phyloP scores from a whole-genome alignment of 495 filamentous ascomycete species.

The Cudoniella acicularis region DNA sequence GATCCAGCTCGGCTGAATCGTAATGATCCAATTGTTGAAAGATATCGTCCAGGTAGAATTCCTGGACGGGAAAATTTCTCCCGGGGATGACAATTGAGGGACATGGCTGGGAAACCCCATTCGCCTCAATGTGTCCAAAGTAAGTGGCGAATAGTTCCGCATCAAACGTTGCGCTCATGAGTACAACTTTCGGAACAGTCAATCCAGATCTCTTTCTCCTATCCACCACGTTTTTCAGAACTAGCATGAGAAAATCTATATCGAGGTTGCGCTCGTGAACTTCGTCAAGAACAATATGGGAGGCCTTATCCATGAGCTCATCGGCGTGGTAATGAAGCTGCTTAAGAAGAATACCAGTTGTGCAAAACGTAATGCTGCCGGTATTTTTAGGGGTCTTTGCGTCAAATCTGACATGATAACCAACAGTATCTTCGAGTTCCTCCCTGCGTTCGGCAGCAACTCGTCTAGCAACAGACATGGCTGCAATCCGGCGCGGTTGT shows the following conservation, averaged over 20 bases:
- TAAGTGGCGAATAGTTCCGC: conserved; percentile 70
- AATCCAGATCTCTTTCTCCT: conserved; percentile 53
- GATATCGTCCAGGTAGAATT: conserved; percentile 50
- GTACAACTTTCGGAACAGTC: conserved; percentile 71
- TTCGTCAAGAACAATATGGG: conserved; percentile 87
- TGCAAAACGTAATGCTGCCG: conserved; percentile 81
- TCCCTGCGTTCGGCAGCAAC: conserved; percentile 88
- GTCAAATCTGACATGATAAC: conserved; percentile 90
- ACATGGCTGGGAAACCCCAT: conserved; percentile 28
- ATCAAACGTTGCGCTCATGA: conserved; percentile 97
- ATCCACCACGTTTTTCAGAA: conserved; percentile 67
- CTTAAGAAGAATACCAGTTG: conserved; percentile 93
- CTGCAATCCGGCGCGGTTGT: conserved; percentile 86
- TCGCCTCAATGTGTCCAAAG: conserved; percentile 43
- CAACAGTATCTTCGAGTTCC: conserved; percentile 73
- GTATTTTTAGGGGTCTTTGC: conserved; percentile 60
- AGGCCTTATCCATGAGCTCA: conserved; percentile 75
- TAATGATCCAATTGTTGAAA: conserved; percentile 33
- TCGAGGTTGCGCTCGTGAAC: conserved; percentile 92
- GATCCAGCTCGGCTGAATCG: conserved; percentile 13
- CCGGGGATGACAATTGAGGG: conserved; percentile 53
- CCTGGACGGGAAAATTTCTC: conserved; percentile 50
- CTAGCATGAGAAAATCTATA: conserved; percentile 81
- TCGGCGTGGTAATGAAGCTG: conserved; percentile 82
- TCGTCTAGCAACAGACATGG: conserved; percentile 78